Evolutionary conservation across 345 rosid species (phyloP).

Genomic region (Eucalyptus fibrosa): DNA sequence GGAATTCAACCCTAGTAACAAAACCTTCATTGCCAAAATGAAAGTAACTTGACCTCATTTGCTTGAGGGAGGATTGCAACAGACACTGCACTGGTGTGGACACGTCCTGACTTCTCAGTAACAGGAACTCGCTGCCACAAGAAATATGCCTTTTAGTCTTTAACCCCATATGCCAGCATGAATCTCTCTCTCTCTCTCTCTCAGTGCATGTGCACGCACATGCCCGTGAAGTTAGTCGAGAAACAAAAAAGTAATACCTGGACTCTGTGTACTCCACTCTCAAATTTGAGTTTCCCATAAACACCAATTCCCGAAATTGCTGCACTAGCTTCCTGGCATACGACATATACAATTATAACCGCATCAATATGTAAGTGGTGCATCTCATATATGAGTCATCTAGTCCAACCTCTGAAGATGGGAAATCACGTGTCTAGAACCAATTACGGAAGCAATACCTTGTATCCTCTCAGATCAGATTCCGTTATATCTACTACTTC

Average conservation of each 20-base stretch:
- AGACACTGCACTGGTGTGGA: conserved; percentile 94
- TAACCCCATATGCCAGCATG: neutral
- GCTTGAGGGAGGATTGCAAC: conserved; percentile 99
- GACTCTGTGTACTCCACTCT: conserved; percentile 97
- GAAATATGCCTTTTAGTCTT: conserved; percentile 2
- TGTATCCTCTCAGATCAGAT: conserved; percentile 88
- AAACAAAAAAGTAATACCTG: conserved; percentile 34
- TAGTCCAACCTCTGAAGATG: neutral
- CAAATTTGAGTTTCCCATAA: conserved; percentile 91
- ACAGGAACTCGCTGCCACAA: conserved; percentile 85
- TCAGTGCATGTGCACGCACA: neutral
- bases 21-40: neutral
- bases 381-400: neutral
- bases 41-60: conserved; percentile 40
- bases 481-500: conserved; percentile 68
- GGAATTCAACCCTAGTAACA: neutral
- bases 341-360: neutral
- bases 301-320: conserved; percentile 73
- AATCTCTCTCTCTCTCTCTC: neutral
- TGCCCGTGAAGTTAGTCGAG: neutral
- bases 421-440: neutral
- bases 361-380: neutral
- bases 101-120: conserved; percentile 86
- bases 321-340: conserved; percentile 86
- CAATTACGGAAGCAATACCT: conserved; percentile 22